Percentiles rank a stretch among this genome's conserved stretches.
Conservation (phyloP, 371 early-diverging fungal species). For the Syncephalis plumigaleata region DNA sequence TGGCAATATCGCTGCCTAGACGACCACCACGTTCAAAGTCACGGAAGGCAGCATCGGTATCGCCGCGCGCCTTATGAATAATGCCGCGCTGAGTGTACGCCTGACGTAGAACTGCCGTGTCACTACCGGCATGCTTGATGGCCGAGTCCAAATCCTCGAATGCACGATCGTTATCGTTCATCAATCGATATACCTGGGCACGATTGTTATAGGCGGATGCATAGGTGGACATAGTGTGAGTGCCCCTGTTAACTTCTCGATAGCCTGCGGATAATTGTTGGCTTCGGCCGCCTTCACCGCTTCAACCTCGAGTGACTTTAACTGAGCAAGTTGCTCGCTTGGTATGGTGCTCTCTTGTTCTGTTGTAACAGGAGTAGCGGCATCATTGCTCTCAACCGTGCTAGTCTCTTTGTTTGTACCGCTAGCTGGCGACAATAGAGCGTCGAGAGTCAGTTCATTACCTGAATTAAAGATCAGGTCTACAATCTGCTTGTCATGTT, state of each 20-base stretch:
- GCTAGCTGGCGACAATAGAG: not conserved
- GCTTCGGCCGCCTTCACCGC: slow-evolving; percentile 13
- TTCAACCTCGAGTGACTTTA: too few relatives aligned
- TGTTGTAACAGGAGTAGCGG: too few relatives aligned
- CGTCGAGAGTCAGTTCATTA: not conserved
- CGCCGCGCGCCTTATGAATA: slow-evolving; percentile 38
- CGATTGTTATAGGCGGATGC: slow-evolving; percentile 77
- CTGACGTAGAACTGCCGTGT: slow-evolving; percentile 49
- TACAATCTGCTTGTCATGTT: not conserved
- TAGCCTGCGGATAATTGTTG: slow-evolving; percentile 11
- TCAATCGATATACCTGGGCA: slow-evolving; percentile 61
- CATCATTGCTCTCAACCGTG: not conserved
- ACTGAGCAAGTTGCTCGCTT: too few relatives aligned
- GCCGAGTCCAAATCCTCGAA: slow-evolving; percentile 51
- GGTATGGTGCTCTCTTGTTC: too few relatives aligned
- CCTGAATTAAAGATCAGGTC: not conserved
- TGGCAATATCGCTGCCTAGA: slow-evolving; percentile 70
- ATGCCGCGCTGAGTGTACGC: slow-evolving; percentile 81
- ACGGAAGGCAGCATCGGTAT: slow-evolving; percentile 37
- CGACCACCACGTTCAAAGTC: slow-evolving; percentile 67
- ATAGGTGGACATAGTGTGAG: slow-evolving; percentile 40
- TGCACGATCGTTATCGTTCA: slow-evolving; percentile 28
- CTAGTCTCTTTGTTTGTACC: not conserved
- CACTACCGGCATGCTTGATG: slow-evolving; percentile 36
- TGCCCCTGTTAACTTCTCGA: slow-evolving; percentile 17